phyloP scores from a whole-genome alignment of 768 basidiomycete species.

The Mycena latifolia region DNA sequence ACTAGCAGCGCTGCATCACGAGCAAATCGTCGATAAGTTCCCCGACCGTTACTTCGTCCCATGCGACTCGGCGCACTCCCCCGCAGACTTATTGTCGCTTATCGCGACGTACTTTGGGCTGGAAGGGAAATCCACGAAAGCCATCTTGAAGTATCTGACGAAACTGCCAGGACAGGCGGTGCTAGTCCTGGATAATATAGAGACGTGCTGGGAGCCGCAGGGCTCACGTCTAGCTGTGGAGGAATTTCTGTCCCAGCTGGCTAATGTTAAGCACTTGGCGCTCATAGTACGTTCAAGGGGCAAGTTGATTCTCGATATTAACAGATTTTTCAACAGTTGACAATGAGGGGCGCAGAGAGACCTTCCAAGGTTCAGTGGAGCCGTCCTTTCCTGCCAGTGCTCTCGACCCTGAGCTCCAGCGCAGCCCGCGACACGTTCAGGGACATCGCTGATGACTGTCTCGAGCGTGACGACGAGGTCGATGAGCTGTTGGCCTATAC shows the following conservation, averaged over 20 bases:
- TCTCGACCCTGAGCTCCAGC: neutral
- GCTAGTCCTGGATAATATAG: slow-evolving; percentile 3
- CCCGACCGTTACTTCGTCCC: slow-evolving; percentile 1
- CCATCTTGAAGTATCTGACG: neutral
- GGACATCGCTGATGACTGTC: no score
- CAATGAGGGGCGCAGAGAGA: slow-evolving; percentile 7
- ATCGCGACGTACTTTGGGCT: no score
- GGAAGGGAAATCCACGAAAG: no score
- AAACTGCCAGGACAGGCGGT: neutral
- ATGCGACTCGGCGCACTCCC: slow-evolving; percentile 9
- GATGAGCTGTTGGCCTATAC: neutral
- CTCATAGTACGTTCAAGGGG: neutral
- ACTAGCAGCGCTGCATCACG: neutral
- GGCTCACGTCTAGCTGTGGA: no score
- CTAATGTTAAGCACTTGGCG: no score
- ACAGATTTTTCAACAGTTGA: neutral
- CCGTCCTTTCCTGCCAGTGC: slow-evolving; percentile 1
- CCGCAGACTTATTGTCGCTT: no score
- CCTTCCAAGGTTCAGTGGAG: neutral
- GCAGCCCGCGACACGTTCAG: neutral
- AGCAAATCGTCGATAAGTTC: neutral
- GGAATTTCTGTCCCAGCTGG: no score
- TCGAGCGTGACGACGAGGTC: no score
- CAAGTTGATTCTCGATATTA: neutral
- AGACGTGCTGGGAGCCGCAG: no score